These are phyloP conservation scores for Pichia sp. DNA, from an alignment of 1,139 yeast species.

Conservation along the genomic window DNA sequence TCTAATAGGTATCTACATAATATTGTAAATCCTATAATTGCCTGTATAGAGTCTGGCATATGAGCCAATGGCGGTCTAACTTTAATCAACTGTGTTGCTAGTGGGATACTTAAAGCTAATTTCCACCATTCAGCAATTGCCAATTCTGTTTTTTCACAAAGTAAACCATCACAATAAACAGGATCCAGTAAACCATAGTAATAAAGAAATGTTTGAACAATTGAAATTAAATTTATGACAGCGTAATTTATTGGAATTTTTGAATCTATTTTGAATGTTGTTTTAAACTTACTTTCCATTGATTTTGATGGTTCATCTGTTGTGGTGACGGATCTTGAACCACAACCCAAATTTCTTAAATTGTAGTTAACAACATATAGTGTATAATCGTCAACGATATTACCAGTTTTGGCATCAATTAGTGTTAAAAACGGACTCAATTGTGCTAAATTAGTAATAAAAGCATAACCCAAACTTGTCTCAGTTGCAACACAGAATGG, in stretches of 20 bases:
- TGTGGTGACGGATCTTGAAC: slow-evolving; percentile 75
- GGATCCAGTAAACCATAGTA: slow-evolving; percentile 73
- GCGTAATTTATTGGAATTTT: slow-evolving; percentile 57
- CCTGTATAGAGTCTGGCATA: slow-evolving; percentile 31
- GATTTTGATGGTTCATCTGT: slow-evolving; percentile 69
- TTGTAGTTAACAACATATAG: slow-evolving; percentile 68
- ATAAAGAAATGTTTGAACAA: slow-evolving; percentile 68
- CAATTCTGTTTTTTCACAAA: slow-evolving; percentile 69
- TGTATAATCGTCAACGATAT: slow-evolving; percentile 42
- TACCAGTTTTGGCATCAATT: slow-evolving; percentile 60
- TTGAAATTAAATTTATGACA: slow-evolving; percentile 63
- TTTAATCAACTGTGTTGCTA: slow-evolving; percentile 36
- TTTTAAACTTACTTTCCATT: slow-evolving; percentile 74
- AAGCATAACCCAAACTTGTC: slow-evolving; percentile 52
- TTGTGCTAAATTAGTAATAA: slow-evolving; percentile 74
- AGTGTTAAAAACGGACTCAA: slow-evolving; percentile 64
- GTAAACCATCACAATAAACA: slow-evolving; percentile 70
- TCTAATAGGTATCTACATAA: slow-evolving; percentile 63
- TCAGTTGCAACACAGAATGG: slow-evolving; percentile 54
- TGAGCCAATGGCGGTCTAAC: slow-evolving; percentile 33
- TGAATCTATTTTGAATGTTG: slow-evolving; percentile 56
- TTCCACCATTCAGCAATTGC: slow-evolving; percentile 84
- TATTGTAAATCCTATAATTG: slow-evolving; percentile 58
- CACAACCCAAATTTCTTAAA: slow-evolving; percentile 70
- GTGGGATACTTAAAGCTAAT: slow-evolving; percentile 38